Evolutionary conservation across 176 grass and related monocot genomes (phyloP).

Genomic region (Carex parvula): DNA sequence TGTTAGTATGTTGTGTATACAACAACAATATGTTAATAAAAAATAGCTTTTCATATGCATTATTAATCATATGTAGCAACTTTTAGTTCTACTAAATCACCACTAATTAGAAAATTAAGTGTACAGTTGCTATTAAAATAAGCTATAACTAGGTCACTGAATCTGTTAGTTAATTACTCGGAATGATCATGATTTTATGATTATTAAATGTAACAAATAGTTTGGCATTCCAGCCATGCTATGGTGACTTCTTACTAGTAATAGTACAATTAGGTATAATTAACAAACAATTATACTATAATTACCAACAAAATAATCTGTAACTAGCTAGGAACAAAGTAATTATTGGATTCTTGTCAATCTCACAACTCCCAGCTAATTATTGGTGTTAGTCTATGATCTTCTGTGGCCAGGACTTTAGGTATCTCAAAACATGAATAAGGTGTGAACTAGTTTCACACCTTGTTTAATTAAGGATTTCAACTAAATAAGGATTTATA

Average conservation of each 20-base stretch:
- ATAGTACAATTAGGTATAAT: conserved; percentile 7
- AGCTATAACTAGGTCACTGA: background rate
- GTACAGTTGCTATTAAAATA: background rate
- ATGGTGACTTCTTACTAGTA: conserved; percentile 3
- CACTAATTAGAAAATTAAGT: background rate
- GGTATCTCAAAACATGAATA: background rate
- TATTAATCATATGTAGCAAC: no score
- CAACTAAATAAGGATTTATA: background rate
- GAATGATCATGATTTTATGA: background rate
- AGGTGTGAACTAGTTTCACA: background rate
- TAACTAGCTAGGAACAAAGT: background rate
- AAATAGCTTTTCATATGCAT: no score
- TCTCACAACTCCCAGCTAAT: background rate
- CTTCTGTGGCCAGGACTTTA: background rate
- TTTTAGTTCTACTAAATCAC: background rate
- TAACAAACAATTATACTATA: background rate
- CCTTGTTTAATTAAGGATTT: background rate
- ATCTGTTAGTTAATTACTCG: background rate
- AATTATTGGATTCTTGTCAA: background rate
- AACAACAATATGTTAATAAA: no score
- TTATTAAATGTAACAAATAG: background rate
- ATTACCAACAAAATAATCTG: background rate
- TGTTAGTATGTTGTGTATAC: no score
- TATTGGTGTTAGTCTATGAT: background rate
- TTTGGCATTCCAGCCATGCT: background rate